Evolutionary conservation across 148 eudicot species (phyloP).

Genomic region (Amaranthus cruentus): DNA sequence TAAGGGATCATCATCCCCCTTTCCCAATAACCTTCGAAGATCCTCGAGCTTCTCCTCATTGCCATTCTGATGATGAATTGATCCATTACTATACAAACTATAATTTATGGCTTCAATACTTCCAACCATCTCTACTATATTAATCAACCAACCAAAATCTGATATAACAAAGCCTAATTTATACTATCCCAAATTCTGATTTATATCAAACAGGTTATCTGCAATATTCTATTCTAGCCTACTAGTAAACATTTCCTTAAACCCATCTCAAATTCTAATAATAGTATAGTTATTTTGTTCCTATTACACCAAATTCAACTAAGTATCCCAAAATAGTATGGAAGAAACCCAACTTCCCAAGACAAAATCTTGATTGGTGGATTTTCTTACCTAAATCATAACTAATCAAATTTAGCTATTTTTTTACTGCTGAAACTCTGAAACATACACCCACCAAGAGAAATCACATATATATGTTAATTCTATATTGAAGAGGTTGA

Average conservation of each 20-base stretch:
- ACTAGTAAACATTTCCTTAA: conserved; percentile 14
- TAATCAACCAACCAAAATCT: conserved; percentile 5
- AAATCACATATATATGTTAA: neutral
- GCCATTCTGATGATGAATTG: conserved; percentile 32
- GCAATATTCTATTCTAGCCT: neutral
- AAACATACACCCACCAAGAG: conserved; percentile 15
- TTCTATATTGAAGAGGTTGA: neutral
- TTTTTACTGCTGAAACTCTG: neutral
- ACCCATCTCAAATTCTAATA: conserved; percentile 26
- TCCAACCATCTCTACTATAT: conserved; percentile 36
- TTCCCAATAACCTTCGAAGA: conserved; percentile 39
- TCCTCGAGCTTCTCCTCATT: conserved; percentile 48
- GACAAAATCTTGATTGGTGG: conserved; percentile 23
- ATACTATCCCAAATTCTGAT: conserved; percentile 7
- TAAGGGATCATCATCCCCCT: conserved; percentile 40
- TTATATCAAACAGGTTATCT: conserved; percentile 1
- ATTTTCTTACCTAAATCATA: conserved; percentile 32
- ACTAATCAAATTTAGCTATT: conserved; percentile 13
- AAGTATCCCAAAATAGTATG: conserved; percentile 17
- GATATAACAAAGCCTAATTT: neutral
- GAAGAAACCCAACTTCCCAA: neutral
- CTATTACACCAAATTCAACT: conserved; percentile 8
- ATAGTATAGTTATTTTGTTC: conserved; percentile 5
- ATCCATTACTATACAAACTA: conserved; percentile 28
- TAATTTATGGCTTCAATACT: conserved; percentile 29